Evolutionary conservation across 2,329 filamentous ascomycete species (phyloP).

Genomic region (Fusarium secorum): DNA sequence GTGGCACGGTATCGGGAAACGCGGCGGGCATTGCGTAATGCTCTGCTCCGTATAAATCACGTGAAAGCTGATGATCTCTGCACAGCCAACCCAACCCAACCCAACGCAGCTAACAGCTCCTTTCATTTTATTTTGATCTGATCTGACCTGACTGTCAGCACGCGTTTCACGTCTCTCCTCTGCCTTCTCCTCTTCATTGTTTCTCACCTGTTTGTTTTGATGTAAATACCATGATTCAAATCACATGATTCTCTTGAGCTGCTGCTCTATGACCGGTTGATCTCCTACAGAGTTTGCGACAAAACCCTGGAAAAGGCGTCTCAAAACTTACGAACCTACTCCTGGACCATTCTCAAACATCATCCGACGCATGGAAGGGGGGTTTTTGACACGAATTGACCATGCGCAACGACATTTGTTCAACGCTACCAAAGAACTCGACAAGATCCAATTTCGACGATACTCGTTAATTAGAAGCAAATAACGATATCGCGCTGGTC

Average conservation of each 20-base stretch:
- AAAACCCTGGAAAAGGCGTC: neutral
- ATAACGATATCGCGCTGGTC: neutral
- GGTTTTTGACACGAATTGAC: neutral
- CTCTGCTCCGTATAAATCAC: neutral
- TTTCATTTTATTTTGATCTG: constrained; percentile 2
- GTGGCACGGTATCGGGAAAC: neutral
- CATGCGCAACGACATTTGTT: neutral
- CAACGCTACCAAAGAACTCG: too few species aligned
- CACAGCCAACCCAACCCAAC: neutral
- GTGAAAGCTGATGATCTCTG: constrained; percentile 3
- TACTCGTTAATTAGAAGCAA: neutral
- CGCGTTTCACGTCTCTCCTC: neutral
- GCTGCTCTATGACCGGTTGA: neutral
- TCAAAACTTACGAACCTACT: neutral
- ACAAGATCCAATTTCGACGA: neutral
- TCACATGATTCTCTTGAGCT: neutral
- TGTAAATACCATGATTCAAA: neutral
- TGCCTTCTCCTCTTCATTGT: neutral
- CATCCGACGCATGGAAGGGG: neutral
- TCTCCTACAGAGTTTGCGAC: neutral
- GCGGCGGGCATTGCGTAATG: constrained; percentile 33
- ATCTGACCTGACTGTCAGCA: neutral
- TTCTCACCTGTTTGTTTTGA: neutral
- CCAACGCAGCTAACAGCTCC: neutral
- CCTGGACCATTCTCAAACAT: neutral